Evolutionary conservation across 768 basidiomycete genomes (phyloP).

Genomic region (Tephrocybe sp.): DNA sequence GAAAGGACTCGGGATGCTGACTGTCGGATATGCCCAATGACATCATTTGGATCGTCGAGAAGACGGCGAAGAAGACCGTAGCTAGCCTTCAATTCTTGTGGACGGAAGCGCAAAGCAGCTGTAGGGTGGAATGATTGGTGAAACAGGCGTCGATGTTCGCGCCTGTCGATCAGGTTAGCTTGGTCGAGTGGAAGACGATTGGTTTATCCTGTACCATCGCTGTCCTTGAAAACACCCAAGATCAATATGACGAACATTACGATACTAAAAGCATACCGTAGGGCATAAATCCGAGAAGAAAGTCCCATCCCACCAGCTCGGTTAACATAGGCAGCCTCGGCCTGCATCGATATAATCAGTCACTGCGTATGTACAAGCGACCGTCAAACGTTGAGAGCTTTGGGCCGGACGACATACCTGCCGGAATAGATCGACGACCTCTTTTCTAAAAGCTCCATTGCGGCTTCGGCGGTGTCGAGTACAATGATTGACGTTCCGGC

Average conservation of each 20-base stretch:
- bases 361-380: not conserved
- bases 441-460: conserved; percentile 23
- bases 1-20: conserved; percentile 15
- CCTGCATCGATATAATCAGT: conserved; percentile 21
- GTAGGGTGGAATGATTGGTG: conserved; percentile 31
- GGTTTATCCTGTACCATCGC: too few relatives aligned
- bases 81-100: conserved; percentile 25
- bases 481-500: conserved; percentile 21
- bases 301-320: conserved; percentile 23
- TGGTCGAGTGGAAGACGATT: too few relatives aligned
- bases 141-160: conserved; percentile 29
- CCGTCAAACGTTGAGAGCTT: conserved; percentile 8
- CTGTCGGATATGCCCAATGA: conserved; percentile 26
- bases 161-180: conserved; percentile 27
- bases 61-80: conserved; percentile 27
- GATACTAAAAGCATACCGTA: conserved; percentile 16
- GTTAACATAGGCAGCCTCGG: conserved; percentile 24
- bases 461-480: conserved; percentile 20
- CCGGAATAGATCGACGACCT: conserved; percentile 20
- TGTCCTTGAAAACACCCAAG: too few relatives aligned
- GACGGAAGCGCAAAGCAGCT: conserved; percentile 24
- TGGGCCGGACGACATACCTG: conserved; percentile 7
- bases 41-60: conserved; percentile 28
- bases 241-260: not conserved
- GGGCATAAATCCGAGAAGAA: conserved; percentile 11